Base-by-base conservation (phyloP, 495 filamentous ascomycete species). In the Penicillium paxilli region DNA sequence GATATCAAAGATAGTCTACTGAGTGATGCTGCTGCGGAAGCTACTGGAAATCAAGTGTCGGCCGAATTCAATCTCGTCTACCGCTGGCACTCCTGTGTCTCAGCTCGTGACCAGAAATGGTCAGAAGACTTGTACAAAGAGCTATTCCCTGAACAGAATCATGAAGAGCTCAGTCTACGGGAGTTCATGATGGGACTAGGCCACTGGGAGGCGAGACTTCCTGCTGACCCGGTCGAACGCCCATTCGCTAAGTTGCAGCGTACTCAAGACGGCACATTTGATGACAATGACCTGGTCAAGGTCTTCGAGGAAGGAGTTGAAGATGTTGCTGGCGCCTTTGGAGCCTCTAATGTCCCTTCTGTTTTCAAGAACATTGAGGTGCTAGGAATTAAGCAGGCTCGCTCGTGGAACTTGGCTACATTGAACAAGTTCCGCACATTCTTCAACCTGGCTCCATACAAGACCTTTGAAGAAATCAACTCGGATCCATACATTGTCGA, bases 351-450 rank as follows among this genome's bases (percentile, higher is more conserved):
- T 56, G 87, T 95, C 0, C 92, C 92, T 0, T 70, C 74, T 11
- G 77, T 88, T 37, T 80, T 96, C 75, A 82, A 82, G 44, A 80
- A 83, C 11, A 78, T 96, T 14, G 92, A 96, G 64, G 87, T 93
- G 38, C 78, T 96, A 0, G 91, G 92, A 30, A 96, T 96, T 50
- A 80, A 90, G 57, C 90, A 95, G 58, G 86, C 87, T 3, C 84
- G 92, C 9, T 79, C 82, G 17, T 96, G 92, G 92, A 90, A 91
- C 55, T 62, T 92, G 20, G 87, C 87, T 1, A 87, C 88, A 3
- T 72, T 96, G 47, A 96, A 96, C 66, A 92, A 96, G 67, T 92
- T 96, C 73, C 78, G 92, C 30, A 78, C 84, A 57, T 90, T 89
- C 74, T 93, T 95, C 60, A 85, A 83, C 9, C 72, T 96, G 16